Evolutionary conservation across 2,329 filamentous ascomycete genomes (phyloP), one percentile per base, ranked within the genome.

Genomic region (Arthrobotrys iridis): DNA sequence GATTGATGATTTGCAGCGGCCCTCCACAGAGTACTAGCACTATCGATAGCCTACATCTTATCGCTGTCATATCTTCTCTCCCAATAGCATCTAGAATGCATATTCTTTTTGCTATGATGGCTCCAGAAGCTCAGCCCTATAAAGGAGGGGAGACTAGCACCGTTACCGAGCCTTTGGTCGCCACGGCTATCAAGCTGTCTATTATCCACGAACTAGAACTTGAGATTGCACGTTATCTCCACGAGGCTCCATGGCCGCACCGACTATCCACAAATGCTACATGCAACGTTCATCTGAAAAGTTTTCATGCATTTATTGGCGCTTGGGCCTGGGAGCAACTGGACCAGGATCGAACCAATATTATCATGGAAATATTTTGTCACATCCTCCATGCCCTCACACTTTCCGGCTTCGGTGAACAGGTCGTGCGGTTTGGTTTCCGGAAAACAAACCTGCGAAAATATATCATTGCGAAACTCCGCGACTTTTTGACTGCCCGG

Each of bases 371-470:
- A 8, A 57, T 66, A 0, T 57, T 66, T n/a, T 18, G 22, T 3
- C 62, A 66, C 50, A 8, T 66, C 11, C 46, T 66, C 11, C 62
- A 33, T 7, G 35, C 22, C 1, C 24, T 66, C 6, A 22, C 26
- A 43, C 62, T 66, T 11, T 43, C 37, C 7, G 50, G 46, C 4
- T 46, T 66, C 11, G 62, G 62, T 13, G 62, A 66, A 35, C 22
- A 45, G 5, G 62, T 57, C 8, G 45, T 66, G 5, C 57, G 62
- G 18, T 66, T 66, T 15, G 62, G 62, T 10, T 66, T 43, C 35
- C 62, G 62, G 8, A 66, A 66, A 13, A 66, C 45, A 0, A 66
- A 66, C 13, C 48, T 66, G 20, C 62, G 62, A 2, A 66, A 66
- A 15, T 66, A 63, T 6, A 30, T 66, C n/a, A 10, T 66, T 10